phyloP scores from a whole-genome alignment of 805 yeast genomes.

The Barnettozyma populi region DNA sequence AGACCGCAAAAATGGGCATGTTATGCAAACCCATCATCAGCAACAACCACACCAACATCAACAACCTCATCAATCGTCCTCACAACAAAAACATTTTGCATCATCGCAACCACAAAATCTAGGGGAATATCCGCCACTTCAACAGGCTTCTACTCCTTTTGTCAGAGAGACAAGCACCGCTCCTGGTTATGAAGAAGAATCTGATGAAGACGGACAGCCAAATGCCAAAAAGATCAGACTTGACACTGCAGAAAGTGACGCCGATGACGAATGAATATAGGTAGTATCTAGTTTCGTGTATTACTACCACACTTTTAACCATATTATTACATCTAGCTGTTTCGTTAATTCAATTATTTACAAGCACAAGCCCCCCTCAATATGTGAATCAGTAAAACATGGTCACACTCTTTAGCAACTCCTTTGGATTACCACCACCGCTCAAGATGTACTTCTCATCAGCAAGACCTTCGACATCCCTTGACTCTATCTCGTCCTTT shows the following conservation, averaged over 20 bases:
- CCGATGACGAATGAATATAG: conserved; percentile 5
- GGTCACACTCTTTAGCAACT: conserved; percentile 22
- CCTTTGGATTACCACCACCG: conserved; percentile 61
- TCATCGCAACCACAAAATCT: neutral
- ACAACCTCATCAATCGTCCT: neutral
- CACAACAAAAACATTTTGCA: neutral
- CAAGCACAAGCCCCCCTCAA: conserved; percentile 2
- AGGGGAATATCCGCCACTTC: conserved; percentile 7
- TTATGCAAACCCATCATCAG: neutral
- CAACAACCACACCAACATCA: conserved; percentile 1
- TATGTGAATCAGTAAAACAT: conserved; percentile 14
- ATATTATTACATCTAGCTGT: neutral
- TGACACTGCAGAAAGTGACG: conserved; percentile 8
- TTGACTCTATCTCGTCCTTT: conserved; percentile 28
- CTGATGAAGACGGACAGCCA: conserved; percentile 1
- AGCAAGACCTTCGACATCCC: conserved; percentile 32
- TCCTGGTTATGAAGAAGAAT: conserved; percentile 6
- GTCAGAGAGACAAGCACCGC: neutral
- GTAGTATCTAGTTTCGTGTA: neutral
- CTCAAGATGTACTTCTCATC: conserved; percentile 47
- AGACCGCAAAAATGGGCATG: conserved; percentile 14
- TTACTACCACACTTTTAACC: neutral
- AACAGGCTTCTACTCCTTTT: neutral
- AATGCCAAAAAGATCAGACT: neutral
- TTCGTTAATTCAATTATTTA: neutral